Evolutionary conservation across 768 basidiomycete genomes (phyloP), one percentile per base, ranked within the genome.

Genomic region (Kwoniella bestiolae): DNA sequence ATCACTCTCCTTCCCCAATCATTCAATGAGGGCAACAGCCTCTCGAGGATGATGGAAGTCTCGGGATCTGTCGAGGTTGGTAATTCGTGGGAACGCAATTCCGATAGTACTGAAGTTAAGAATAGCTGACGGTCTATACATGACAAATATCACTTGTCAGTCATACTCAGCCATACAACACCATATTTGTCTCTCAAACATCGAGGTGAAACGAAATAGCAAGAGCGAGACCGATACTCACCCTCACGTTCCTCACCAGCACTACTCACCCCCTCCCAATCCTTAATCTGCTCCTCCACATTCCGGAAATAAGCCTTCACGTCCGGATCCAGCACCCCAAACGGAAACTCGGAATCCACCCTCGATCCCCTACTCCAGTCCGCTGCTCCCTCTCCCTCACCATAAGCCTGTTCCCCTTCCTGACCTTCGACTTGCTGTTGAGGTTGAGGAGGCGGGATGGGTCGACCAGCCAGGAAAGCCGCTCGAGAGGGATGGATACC

Each of bases 1-100:
- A 98, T 90, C 5, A 95, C 93, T 60, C 95, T 85, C 56, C 92
- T 85, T n/a, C 91, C 90, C 81, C 94, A 94, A 80, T 97, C 94
- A 76, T 96, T 93, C 91, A 98, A 93, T 1, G 93, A 94, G 76
- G 94, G 86, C 9, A 88, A 77, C 86, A 98, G 89, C 70, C 94
- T 85, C 80, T 99, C 96, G 59, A 99, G 80, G 50, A 97, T 86
- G 11, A 90, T 84, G 0, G 94, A 93, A 74, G 92, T 94, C 65
- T 98, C 94, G 5, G 92, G 91, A 80, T 99, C 96, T 0, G 94
- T 94, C 0, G 93, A 88, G 11, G 96, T 86, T 66, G 90, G 88
- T 56, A 89, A 89, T 82, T 98, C 96, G 79, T 95, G 93, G 5
- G 86, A 89, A 25, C 85, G 84, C 86, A 96, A 90, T 73, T 96